Conservation (phyloP, 441 rosid species). For the Gossypium aridum region DNA sequence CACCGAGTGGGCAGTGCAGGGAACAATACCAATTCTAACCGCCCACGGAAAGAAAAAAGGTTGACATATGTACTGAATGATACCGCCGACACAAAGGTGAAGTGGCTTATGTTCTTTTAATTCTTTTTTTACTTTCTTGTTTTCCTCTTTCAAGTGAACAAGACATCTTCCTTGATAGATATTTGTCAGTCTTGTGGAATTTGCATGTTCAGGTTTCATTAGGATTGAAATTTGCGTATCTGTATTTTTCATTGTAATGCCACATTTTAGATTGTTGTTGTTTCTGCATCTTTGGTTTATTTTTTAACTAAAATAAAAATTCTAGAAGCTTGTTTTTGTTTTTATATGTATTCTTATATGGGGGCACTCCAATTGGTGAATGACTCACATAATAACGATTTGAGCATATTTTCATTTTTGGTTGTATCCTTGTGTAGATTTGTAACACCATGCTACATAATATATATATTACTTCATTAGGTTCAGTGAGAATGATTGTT, state of each 20-base stretch:
- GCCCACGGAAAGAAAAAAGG: conserved; percentile 96
- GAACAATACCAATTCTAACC: conserved; percentile 78
- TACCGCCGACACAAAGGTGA: conserved; percentile 77
- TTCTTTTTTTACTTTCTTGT: neutral
- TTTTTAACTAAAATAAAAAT: neutral
- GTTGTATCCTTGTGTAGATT: neutral
- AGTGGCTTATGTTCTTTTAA: neutral
- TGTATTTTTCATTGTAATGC: neutral
- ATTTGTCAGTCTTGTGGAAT: neutral
- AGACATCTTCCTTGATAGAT: neutral
- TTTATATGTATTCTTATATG: neutral
- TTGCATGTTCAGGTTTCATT: neutral
- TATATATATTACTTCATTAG: neutral
- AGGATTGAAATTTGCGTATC: neutral
- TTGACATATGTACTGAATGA: conserved; percentile 85
- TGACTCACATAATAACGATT: neutral
- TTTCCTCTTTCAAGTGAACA: neutral
- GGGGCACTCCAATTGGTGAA: neutral
- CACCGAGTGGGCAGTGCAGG: conserved; percentile 99
- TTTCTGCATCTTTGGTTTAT: neutral
- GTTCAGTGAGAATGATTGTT: neutral
- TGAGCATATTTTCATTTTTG: neutral
- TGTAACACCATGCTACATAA: neutral
- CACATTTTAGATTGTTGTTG: neutral
- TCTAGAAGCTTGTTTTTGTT: neutral